Evolutionary conservation across 495 filamentous ascomycete genomes (phyloP).

Genomic region (Amorphotheca resinae): DNA sequence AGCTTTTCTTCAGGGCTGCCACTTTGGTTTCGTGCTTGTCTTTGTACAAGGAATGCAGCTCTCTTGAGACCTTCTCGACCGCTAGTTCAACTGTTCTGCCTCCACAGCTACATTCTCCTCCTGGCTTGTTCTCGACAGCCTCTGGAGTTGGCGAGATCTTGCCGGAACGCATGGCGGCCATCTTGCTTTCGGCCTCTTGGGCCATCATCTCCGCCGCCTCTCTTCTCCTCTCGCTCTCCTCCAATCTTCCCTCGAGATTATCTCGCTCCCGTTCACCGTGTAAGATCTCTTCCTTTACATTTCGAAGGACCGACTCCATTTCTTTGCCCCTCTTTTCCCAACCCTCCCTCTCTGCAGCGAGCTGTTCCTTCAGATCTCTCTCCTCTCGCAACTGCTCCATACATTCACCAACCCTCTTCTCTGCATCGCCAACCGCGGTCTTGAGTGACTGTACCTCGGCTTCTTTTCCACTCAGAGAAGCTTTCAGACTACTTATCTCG

Average conservation of each 20-base stretch:
- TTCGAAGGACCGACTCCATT: slow-evolving; percentile 67
- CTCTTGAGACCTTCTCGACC: slow-evolving; percentile 79
- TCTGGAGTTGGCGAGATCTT: slow-evolving; percentile 5
- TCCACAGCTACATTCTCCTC: slow-evolving; percentile 18
- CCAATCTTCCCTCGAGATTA: slow-evolving; percentile 50
- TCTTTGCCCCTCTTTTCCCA: slow-evolving; percentile 78
- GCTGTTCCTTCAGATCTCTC: slow-evolving; percentile 47
- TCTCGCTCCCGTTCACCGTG: slow-evolving; percentile 64
- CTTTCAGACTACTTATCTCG: slow-evolving; percentile 80
- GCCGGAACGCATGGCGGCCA: slow-evolving; percentile 50
- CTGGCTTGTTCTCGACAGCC: slow-evolving; percentile 13
- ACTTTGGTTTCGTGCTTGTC: slow-evolving; percentile 94
- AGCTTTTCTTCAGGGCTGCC: slow-evolving; percentile 84
- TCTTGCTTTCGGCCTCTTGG: slow-evolving; percentile 60
- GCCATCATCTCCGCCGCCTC: slow-evolving; percentile 52
- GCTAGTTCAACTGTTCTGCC: slow-evolving; percentile 59
- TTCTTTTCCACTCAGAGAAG: slow-evolving; percentile 79
- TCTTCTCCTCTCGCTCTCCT: slow-evolving; percentile 62
- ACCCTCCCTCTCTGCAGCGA: slow-evolving; percentile 64
- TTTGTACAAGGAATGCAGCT: slow-evolving; percentile 90
- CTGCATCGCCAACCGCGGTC: slow-evolving; percentile 73
- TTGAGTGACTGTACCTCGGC: slow-evolving; percentile 79
- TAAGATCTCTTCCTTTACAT: slow-evolving; percentile 70
- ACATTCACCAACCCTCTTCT: slow-evolving; percentile 79
- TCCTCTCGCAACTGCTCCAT: slow-evolving; percentile 71